phyloP scores from a whole-genome alignment of 2,329 filamentous ascomycete species.

The Diaporthe sp. region DNA sequence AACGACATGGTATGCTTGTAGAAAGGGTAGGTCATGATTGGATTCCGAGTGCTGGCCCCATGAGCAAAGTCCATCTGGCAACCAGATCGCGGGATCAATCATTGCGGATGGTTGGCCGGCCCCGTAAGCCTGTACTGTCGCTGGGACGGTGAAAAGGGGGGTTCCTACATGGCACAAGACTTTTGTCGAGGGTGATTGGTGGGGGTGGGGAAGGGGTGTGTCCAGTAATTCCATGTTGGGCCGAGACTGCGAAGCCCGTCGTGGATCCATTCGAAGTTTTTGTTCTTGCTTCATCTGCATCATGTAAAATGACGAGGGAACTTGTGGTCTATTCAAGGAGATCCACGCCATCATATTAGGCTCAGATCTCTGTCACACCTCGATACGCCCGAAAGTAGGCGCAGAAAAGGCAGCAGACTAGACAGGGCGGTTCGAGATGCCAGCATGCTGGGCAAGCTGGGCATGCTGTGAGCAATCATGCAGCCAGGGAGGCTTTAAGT shows the following conservation, averaged over 20 bases:
- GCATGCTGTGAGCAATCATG: slow-evolving; percentile 30
- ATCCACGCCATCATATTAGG: slow-evolving; percentile 33
- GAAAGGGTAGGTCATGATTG: too few species aligned
- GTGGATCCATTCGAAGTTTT: slow-evolving; percentile 34
- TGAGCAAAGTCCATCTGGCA: too few species aligned
- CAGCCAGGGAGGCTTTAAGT: slow-evolving; percentile 27
- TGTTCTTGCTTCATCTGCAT: slow-evolving; percentile 12
- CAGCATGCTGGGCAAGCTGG: not conserved
- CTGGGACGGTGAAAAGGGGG: too few species aligned
- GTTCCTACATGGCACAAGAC: too few species aligned
- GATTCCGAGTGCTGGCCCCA: too few species aligned
- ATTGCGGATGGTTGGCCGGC: too few species aligned
- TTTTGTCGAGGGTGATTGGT: too few species aligned
- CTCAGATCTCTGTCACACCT: slow-evolving; percentile 39
- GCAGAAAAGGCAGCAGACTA: slow-evolving; percentile 9
- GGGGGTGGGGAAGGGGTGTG: too few species aligned
- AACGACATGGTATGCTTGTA: too few species aligned
- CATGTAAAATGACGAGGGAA: slow-evolving; percentile 23
- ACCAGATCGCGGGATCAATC: too few species aligned
- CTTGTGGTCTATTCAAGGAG: slow-evolving; percentile 21
- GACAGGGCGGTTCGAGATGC: slow-evolving; percentile 26
- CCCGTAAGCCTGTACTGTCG: too few species aligned
- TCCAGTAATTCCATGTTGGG: too few species aligned
- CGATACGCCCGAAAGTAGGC: slow-evolving; percentile 25
- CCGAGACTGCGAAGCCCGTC: not conserved